phyloP scores from a whole-genome alignment of 2,329 filamentous ascomycete species.

The Blastomyces emzantsi region DNA sequence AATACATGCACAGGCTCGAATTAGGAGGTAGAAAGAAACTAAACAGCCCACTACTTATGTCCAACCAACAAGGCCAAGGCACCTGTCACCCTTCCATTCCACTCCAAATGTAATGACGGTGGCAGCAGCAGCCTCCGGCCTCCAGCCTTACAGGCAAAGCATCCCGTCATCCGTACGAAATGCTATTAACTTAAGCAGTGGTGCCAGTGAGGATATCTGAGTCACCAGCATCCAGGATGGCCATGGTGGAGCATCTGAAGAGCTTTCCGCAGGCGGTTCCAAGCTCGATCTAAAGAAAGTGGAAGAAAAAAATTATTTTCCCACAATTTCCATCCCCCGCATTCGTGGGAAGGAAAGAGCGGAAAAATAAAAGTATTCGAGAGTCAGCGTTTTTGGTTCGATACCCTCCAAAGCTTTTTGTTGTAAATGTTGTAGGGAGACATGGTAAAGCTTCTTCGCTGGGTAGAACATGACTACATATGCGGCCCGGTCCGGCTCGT shows the following conservation, averaged over 20 bases:
- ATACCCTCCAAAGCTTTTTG: slow-evolving; percentile 77
- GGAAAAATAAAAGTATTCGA: slow-evolving; percentile 1
- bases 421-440: slow-evolving; percentile 11
- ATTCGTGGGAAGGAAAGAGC: neutral
- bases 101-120: neutral
- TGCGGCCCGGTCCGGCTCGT: neutral
- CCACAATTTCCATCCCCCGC: slow-evolving; percentile 1
- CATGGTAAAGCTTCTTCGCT: slow-evolving; percentile 72
- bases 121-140: neutral
- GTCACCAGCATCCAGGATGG: slow-evolving; percentile 94
- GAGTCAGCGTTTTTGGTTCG: neutral
- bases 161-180: neutral
- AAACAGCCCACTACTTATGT: neutral
- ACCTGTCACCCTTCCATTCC: neutral
- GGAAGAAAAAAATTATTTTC: slow-evolving; percentile 39
- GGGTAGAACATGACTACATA: slow-evolving; percentile 45
- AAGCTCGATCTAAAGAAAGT: slow-evolving; percentile 70
- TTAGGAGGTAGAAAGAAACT: neutral
- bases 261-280: slow-evolving; percentile 98
- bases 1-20: neutral
- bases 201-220: slow-evolving; percentile 89
- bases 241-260: slow-evolving; percentile 96
- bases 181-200: slow-evolving; percentile 44
- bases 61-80: neutral
- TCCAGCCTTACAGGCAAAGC: neutral